Conservation (phyloP, 2,329 filamentous ascomycete species). For the Penicillium sclerotiorum region DNA sequence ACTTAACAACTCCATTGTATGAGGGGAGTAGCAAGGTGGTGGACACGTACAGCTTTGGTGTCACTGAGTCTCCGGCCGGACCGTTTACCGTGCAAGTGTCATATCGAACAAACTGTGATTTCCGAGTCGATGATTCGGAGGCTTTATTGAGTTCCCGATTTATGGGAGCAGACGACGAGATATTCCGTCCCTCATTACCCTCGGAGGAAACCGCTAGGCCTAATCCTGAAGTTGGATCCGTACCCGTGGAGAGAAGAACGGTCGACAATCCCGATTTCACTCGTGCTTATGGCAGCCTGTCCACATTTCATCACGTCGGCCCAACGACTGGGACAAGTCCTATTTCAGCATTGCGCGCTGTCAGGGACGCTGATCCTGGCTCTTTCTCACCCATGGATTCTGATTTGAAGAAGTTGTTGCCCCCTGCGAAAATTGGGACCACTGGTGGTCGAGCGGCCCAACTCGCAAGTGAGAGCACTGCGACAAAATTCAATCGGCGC, state of each 20-base stretch:
- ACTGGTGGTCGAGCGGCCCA: constrained; percentile 35
- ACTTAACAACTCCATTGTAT: constrained; percentile 70
- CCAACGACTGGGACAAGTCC: constrained; percentile 79
- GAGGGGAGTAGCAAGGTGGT: constrained; percentile 65
- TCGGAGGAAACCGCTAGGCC: constrained; percentile 48
- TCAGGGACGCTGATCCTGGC: constrained; percentile 55
- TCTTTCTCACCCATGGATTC: constrained; percentile 55
- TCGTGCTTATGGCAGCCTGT: constrained; percentile 85
- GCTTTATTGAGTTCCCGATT: constrained; percentile 89
- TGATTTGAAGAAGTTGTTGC: constrained; percentile 53
- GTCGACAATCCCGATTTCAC: constrained; percentile 62
- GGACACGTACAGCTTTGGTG: constrained; percentile 77
- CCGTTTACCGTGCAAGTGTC: constrained; percentile 78
- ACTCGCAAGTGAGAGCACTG: constrained; percentile 49
- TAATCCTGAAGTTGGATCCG: constrained; percentile 68
- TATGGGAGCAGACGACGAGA: constrained; percentile 85
- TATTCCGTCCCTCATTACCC: constrained; percentile 77
- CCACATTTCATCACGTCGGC: constrained; percentile 81
- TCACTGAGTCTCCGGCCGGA: constrained; percentile 84
- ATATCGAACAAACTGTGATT: constrained; percentile 86
- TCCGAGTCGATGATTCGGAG: constrained; percentile 89
- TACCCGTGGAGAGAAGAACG: constrained; percentile 64
- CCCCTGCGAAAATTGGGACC: constrained; percentile 35
- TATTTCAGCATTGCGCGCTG: constrained; percentile 76
- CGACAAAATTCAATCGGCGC: constrained; percentile 61